Percentiles rank a stretch among this genome's conserved stretches.
Evolutionary conservation across 805 yeast species (phyloP).

Genomic region (Saccharomyces mikatae): DNA sequence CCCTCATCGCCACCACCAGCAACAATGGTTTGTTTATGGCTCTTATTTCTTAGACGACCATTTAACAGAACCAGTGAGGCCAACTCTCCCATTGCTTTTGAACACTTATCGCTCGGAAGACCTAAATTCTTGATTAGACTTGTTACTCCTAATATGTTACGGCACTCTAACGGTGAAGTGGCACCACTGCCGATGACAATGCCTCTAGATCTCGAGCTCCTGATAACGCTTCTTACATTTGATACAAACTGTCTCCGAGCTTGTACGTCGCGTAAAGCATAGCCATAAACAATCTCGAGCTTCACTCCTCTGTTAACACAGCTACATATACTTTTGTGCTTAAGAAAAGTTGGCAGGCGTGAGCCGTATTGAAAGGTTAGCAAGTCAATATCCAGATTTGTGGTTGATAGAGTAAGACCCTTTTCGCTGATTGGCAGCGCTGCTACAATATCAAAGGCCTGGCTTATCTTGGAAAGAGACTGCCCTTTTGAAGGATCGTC

Average conservation of each 20-base stretch:
- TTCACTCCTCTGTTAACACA: conserved; percentile 77
- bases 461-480: conserved; percentile 30
- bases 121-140: conserved; percentile 65
- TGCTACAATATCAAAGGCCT: conserved; percentile 67
- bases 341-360: conserved; percentile 66
- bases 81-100: conserved; percentile 47
- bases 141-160: conserved; percentile 61
- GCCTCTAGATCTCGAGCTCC: conserved; percentile 79
- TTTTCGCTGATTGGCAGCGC: conserved; percentile 75
- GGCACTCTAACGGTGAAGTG: conserved; percentile 41
- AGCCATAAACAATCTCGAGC: conserved; percentile 67
- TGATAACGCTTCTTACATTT: conserved; percentile 62
- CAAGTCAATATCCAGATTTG: conserved; percentile 72
- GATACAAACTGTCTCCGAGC: conserved; percentile 57
- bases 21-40: conserved; percentile 68
- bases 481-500: conserved; percentile 75
- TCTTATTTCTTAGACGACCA: conserved; percentile 64
- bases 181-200: conserved; percentile 77
- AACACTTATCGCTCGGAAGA: conserved; percentile 53
- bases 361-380: conserved; percentile 61
- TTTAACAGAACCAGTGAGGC: conserved; percentile 60
- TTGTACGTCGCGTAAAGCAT: conserved; percentile 37
- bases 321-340: conserved; percentile 76
- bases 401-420: conserved; percentile 64
- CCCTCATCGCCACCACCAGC: conserved; percentile 41